These are phyloP conservation scores for Diplodia mutila DNA, from an alignment of 2,329 filamentous ascomycete genomes.

Conservation along the genomic window DNA sequence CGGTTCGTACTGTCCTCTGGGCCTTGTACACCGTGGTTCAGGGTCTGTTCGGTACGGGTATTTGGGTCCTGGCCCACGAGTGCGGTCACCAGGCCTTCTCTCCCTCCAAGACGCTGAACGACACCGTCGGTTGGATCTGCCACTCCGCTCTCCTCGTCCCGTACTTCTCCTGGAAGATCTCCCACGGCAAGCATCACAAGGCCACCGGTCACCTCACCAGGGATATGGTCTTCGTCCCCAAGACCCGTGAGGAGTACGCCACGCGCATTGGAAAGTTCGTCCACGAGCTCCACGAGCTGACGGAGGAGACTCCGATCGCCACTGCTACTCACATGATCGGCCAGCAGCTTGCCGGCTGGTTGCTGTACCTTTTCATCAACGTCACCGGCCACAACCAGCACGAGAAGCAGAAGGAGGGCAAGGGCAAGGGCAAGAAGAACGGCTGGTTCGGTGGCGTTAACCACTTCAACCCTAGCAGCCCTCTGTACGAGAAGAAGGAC, in stretches of 20 bases:
- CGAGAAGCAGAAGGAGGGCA: conserved; percentile 86
- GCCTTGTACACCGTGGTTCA: conserved; percentile 77
- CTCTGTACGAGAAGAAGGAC: conserved; percentile 89
- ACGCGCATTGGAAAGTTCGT: conserved; percentile 71
- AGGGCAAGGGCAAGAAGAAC: conserved; percentile 89
- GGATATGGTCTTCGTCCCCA: conserved; percentile 99
- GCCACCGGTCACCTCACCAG: conserved; percentile 95
- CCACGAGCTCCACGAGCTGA: conserved; percentile 85
- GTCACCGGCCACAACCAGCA: conserved; percentile 97
- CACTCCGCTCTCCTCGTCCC: conserved; percentile 90
- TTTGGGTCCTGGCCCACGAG: conserved; percentile 98
- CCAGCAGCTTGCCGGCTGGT: conserved; percentile 94
- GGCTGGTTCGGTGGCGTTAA: conserved; percentile 81
- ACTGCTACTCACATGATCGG: conserved; percentile 73
- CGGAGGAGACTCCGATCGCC: conserved; percentile 90
- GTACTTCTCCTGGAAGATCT: conserved; percentile 99
- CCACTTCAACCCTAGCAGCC: conserved; percentile 89
- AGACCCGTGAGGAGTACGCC: conserved; percentile 82
- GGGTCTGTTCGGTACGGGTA: conserved; percentile 87
- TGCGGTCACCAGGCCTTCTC: conserved; percentile 98
- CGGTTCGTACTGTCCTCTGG: conserved; percentile 68
- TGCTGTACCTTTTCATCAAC: conserved; percentile 86
- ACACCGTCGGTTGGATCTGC: conserved; percentile 87
- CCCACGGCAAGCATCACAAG: conserved; percentile 99
- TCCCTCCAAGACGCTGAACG: conserved; percentile 85